Conservation (phyloP, 2,329 filamentous ascomycete species). For the Rhynchosporium graminicola region DNA sequence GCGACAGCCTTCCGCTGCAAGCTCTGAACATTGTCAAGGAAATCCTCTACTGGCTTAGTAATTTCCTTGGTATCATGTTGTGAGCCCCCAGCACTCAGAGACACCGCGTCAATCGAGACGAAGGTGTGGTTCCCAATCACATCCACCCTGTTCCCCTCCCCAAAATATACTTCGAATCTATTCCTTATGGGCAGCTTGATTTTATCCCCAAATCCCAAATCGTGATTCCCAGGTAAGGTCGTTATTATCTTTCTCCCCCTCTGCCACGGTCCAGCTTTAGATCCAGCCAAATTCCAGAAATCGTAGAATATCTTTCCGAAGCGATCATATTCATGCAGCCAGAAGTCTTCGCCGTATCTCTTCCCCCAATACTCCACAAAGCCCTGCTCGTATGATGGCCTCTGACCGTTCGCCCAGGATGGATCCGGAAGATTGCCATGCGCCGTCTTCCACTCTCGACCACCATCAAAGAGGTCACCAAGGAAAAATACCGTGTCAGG, state of each 20-base stretch:
- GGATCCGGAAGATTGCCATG: conserved; percentile 61
- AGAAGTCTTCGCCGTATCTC: conserved; percentile 78
- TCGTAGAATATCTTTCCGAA: conserved; percentile 86
- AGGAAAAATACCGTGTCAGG: conserved; percentile 90
- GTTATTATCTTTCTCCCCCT: conserved; percentile 77
- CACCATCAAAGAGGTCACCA: conserved; percentile 93
- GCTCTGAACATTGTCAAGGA: conserved; percentile 66
- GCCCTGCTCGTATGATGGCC: conserved; percentile 54
- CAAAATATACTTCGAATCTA: conserved; percentile 86
- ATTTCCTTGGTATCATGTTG: conserved; percentile 58
- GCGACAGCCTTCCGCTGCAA: conserved; percentile 68
- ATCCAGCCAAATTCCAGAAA: conserved; percentile 61
- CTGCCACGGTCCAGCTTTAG: conserved; percentile 57
- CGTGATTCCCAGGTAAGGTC: conserved; percentile 91
- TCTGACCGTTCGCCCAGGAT: conserved; percentile 54
- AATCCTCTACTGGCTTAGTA: conserved; percentile 75
- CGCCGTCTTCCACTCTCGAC: conserved; percentile 86
- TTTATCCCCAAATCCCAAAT: conserved; percentile 85
- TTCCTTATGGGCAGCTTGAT: conserved; percentile 79
- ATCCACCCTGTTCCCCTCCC: conserved; percentile 87
- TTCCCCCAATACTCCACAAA: conserved; percentile 67
- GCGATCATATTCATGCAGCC: conserved; percentile 81
- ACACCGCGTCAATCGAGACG: conserved; percentile 87
- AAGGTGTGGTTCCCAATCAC: conserved; percentile 94
- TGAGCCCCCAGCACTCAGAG: conserved; percentile 71